These are phyloP conservation scores for Brasenia schreberi DNA, from an alignment of 164 flowering plant species.

Conservation along the genomic window DNA sequence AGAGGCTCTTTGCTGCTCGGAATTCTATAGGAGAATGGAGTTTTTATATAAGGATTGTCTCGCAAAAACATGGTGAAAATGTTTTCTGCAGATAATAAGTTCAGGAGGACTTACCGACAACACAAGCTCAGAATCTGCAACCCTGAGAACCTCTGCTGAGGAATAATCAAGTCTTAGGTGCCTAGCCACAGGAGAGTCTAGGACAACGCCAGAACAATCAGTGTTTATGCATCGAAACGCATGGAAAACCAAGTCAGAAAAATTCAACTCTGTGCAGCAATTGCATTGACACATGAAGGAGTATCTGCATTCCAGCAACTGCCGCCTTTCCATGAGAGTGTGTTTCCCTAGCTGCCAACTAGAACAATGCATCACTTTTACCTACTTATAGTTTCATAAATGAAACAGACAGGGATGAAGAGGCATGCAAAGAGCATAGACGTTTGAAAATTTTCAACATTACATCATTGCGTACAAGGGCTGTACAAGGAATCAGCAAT, in stretches of 20 bases:
- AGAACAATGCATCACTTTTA: not conserved
- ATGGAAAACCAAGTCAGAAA: slow-evolving; percentile 59
- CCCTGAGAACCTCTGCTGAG: slow-evolving; percentile 7
- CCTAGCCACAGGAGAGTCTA: slow-evolving; percentile 17
- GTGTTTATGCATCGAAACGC: slow-evolving; percentile 49
- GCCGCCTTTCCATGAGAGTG: slow-evolving; percentile 43
- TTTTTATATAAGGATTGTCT: not conserved
- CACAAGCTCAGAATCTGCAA: slow-evolving; percentile 11
- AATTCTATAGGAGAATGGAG: slow-evolving; percentile 15
- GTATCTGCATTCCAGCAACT: slow-evolving; percentile 50
- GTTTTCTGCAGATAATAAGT: too few relatives aligned
- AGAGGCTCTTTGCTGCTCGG: slow-evolving; percentile 14
- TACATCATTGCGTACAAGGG: too few relatives aligned
- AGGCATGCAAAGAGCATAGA: not conserved
- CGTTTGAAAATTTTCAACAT: not conserved
- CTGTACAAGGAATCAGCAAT: too few relatives aligned
- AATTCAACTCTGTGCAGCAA: slow-evolving; percentile 53
- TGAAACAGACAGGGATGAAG: not conserved
- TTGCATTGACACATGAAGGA: slow-evolving; percentile 60
- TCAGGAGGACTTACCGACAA: slow-evolving; percentile 23
- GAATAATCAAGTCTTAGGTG: slow-evolving; percentile 20
- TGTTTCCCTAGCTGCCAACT: slow-evolving; percentile 67
- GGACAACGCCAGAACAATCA: slow-evolving; percentile 54
- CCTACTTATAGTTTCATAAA: not conserved
- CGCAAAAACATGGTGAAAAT: not conserved